Base-by-base conservation (phyloP, 495 filamentous ascomycete species). In the Tuber indicum region DNA sequence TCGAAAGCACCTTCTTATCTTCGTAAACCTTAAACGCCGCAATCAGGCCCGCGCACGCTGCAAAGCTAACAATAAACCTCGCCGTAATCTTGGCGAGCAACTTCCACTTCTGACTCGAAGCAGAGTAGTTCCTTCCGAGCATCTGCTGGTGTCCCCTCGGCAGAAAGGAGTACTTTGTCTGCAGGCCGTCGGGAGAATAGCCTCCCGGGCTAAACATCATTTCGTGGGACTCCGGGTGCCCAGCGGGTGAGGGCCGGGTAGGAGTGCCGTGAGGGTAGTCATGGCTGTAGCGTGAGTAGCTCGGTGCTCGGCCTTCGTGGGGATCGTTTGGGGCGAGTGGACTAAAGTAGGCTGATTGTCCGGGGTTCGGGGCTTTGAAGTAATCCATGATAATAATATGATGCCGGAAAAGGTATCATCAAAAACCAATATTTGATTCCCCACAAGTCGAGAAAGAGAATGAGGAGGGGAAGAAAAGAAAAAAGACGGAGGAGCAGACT, bases 41-140 rank as follows among this genome's bases (percentile, higher is more conserved):
- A 17, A 80, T 69, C 39, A 76, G 72, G 6, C 70, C 74, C 44
- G n/a, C 74, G 23, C 78, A 80, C 44, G 49, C 41, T 1, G 36
- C 46, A 3, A 45, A 23, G 62, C 52, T 80, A n/a, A 80, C 16
- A 9, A 74, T 9, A 66, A 80, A 80, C 39, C 78, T 77, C 47
- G 36, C 45, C 21, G 79, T 43, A 45, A 80, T 36, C 58, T 36
- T 32, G 32, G 58, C 58, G 0, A 66, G 3, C 58, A 66, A 19
- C 58, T 19, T 66, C 58, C 58, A 66, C 58, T 14, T 19, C 58
- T 66, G 58, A 8, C 12, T 66, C 12, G 26, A 36, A 66, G 58
- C 26, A 26, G 16, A 36, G 58, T 36, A 66, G 32, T 66, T 1
- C 14, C 14, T 66, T 66, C 58, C 58, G 14, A 66, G 58, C 58